Percentiles rank a stretch among this genome's conserved stretches.
These are phyloP conservation scores for Leishmania arabica DNA, from an alignment of 208 protist species.

Conservation along the genomic window DNA sequence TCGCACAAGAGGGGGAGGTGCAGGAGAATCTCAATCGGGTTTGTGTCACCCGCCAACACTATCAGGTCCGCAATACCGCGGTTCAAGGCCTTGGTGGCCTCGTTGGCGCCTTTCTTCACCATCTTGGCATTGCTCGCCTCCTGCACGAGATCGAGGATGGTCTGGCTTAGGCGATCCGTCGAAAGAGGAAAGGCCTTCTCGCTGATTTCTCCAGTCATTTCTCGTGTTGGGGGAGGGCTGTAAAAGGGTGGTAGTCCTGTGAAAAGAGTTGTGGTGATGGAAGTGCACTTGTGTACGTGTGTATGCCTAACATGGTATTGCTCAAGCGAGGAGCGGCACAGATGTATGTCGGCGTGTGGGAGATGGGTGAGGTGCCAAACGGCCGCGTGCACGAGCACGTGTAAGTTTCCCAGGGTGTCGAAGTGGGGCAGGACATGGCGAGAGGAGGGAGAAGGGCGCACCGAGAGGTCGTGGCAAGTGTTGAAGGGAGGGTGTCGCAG, in stretches of 20 bases:
- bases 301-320: background rate
- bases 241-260: background rate
- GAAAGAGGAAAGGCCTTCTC: conserved; percentile 99
- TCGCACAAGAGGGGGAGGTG: conserved; percentile 99
- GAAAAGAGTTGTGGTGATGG: background rate
- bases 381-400: background rate
- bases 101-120: conserved; percentile 99
- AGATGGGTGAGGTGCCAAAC: background rate
- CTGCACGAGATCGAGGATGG: conserved; percentile 98
- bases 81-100: conserved; percentile 99
- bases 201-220: conserved; percentile 92
- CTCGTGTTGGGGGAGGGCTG: conserved; percentile 25
- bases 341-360: background rate
- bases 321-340: background rate
- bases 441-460: conserved; percentile 12
- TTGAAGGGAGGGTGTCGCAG: background rate
- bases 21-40: conserved; percentile 99
- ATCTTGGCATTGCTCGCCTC: conserved; percentile 98
- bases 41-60: conserved; percentile 99
- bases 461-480: background rate
- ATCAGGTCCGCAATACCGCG: conserved; percentile 99
- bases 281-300: background rate
- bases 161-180: conserved; percentile 94
- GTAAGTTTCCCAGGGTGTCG: background rate
- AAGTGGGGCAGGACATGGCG: conserved; percentile 14